phyloP scores from a whole-genome alignment of 2,329 filamentous ascomycete species.

The Fusarium sp. region DNA sequence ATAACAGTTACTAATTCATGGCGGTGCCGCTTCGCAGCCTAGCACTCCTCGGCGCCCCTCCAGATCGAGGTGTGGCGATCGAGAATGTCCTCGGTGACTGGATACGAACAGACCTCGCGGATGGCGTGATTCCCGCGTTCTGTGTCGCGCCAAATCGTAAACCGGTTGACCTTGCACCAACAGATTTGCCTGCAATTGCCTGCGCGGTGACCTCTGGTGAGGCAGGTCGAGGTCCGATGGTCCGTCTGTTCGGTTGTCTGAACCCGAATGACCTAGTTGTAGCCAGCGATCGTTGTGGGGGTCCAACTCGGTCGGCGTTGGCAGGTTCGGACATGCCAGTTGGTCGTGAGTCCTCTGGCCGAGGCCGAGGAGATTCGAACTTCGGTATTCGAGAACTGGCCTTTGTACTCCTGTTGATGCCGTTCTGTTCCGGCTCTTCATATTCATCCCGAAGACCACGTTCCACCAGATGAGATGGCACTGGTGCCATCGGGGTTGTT shows the following conservation, averaged over 20 bases:
- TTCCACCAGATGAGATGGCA: conserved; percentile 59
- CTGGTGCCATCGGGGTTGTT: conserved; percentile 57
- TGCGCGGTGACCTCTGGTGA: conserved; percentile 21
- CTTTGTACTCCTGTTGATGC: neutral
- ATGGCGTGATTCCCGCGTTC: conserved; percentile 16
- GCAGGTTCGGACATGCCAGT: conserved; percentile 7
- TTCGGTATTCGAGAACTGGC: conserved; percentile 14
- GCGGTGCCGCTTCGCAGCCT: conserved; percentile 18
- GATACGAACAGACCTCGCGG: conserved; percentile 42
- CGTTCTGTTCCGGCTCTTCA: conserved; percentile 10
- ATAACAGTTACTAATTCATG: conserved; percentile 21
- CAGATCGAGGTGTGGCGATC: conserved; percentile 15
- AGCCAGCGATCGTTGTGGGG: conserved; percentile 10
- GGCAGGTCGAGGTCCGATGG: conserved; percentile 14
- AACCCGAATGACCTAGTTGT: conserved; percentile 25
- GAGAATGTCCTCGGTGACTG: conserved; percentile 40
- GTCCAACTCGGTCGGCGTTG: neutral
- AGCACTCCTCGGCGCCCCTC: conserved; percentile 11
- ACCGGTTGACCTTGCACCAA: conserved; percentile 31
- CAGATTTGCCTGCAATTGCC: conserved; percentile 31
- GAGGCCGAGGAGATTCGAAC: conserved; percentile 11
- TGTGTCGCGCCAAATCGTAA: conserved; percentile 29
- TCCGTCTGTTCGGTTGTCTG: conserved; percentile 18
- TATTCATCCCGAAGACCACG: conserved; percentile 47
- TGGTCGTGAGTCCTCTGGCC: neutral